Conservation (phyloP, 768 basidiomycete species). For the Suillus tomentosus region DNA sequence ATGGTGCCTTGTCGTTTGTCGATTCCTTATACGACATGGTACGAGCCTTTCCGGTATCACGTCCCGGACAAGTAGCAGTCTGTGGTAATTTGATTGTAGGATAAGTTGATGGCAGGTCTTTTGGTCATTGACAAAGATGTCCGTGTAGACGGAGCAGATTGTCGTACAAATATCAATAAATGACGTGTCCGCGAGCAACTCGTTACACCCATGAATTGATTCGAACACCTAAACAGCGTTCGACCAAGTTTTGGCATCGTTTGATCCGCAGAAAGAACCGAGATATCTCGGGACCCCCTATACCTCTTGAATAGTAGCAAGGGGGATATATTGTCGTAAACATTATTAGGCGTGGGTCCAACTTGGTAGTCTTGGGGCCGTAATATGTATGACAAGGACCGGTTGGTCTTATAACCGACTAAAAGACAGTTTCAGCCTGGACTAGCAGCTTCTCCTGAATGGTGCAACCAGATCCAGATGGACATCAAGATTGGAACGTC, state of each 20-base stretch:
- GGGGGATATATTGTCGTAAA: background rate
- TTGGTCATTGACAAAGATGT: background rate
- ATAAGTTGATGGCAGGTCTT: background rate
- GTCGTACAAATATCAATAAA: background rate
- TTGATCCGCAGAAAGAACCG: background rate
- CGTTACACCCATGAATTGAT: no score
- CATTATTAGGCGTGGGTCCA: background rate
- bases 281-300: background rate
- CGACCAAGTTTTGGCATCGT: background rate
- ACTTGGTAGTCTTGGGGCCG: background rate
- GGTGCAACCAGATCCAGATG: background rate
- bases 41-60: background rate
- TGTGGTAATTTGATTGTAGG: background rate
- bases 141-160: background rate
- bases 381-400: no score
- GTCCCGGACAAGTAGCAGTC: background rate
- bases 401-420: background rate
- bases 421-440: background rate
- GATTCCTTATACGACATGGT: background rate
- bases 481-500: background rate
- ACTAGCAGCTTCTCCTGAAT: background rate
- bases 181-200: background rate
- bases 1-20: background rate
- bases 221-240: background rate
- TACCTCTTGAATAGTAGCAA: background rate